Base-by-base conservation (phyloP, 2,329 filamentous ascomycete genomes). In the Fusarium circinatum region DNA sequence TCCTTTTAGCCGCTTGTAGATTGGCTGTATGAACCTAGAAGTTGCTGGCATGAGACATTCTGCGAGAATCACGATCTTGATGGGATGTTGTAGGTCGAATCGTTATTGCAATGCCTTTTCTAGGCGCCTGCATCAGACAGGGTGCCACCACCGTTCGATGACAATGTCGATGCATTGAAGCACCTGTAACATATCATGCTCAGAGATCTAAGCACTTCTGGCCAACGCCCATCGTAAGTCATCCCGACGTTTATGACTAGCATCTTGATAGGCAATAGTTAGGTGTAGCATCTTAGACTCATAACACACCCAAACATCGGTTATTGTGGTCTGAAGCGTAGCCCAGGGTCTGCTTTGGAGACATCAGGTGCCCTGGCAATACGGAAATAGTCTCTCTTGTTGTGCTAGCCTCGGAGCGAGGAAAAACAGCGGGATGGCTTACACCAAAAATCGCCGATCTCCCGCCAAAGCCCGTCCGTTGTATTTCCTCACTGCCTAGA, bases 1-100 rank as follows among this genome's bases (percentile, higher is more conserved):
- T 36, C 11, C 17, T 15, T 26, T 7, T 26, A 3, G n/a, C 8
- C 6, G 12, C 12, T 8, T 9, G 17, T 5, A 4, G 7, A 3
- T 0, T 24, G 8, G 4, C 32, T 32, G 30, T 13, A 32, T 32
- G 32, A 32, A 32, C 1, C 12, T 32, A 32, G 30, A 32, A 1
- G 12, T 32, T 32, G 12, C 30, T 32, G 2, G 6, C 17, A 11
- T 36, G 18, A 8, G 0, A 20, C 8, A 2, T 32, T 32, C 12
- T 13, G 12, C 30, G 5, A 32, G 4, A 20, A 26, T 22, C 8
- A 22, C 20, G 13, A 0, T 5, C 13, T 48, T 30, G 9, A 17
- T 28, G 6, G 9, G 18, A 32, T 12, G 30, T 13, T 32, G 30
- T 32, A 13, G 5, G 30, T 32, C 30, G 30, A 32, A 2, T 32